Base-by-base conservation (phyloP, 1,284 basidiomycete genomes). In the Psilocybe mexicana region DNA sequence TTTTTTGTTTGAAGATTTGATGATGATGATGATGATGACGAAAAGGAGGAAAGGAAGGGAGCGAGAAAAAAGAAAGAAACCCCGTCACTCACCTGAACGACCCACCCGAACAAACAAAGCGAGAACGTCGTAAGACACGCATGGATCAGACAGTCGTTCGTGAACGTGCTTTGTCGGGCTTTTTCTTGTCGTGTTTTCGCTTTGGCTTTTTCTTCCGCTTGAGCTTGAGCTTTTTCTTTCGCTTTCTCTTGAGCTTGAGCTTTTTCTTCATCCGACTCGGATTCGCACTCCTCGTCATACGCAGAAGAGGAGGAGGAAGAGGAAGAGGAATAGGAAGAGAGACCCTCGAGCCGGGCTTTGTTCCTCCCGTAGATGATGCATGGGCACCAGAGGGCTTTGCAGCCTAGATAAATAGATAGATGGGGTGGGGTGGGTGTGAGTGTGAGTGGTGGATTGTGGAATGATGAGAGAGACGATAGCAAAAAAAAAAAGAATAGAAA, bases 361-460 rank as follows among this genome's bases (percentile, higher is more conserved):
- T 74, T 76, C 46, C 68, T 55, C 11, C 69, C 67, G 58, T 75
- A 78, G 23, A 69, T 55, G 54, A 77, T 59, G 57, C 75, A 77
- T 0, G 76, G 76, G 59, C 70, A 73, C 59, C 63, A 70, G 35
- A 62, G 65, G 2, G 71, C 63, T 23, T 63, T 50, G 33, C 67
- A 58, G 43, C 67, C 69, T 70, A 45, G 30, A 6, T 4, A 8
- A 33, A 6, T 33, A 8, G 1, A 33, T 4, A 8, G 30, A 33
- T 33, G 30, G 30, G 30, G 30, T 33, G n/a, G n/a, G n/a, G n/a
- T n/a, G n/a, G n/a, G n/a, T n/a, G n/a, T n/a, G n/a, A n/a, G n/a
- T n/a, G n/a, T n/a, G n/a, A n/a, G n/a, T n/a, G n/a, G n/a, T n/a
- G n/a, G n/a, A n/a, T n/a, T n/a, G n/a, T n/a, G n/a, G n/a, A n/a